These are phyloP conservation scores for Coemansia sp. DNA, from an alignment of 192 early-diverging fungal species.

Conservation along the genomic window DNA sequence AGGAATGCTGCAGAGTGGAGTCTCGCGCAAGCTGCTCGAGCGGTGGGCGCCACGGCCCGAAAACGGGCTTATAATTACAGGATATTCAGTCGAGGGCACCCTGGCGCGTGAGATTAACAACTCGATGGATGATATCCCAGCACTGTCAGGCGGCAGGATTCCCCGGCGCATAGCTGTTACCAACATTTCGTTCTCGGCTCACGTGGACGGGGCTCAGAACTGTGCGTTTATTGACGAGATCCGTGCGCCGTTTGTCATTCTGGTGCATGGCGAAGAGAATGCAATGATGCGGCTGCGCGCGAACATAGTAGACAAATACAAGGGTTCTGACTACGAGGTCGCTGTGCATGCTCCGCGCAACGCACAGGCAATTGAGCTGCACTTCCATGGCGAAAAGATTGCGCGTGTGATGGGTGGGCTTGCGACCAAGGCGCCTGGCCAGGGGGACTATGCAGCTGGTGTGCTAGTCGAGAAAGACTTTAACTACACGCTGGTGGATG, in stretches of 20 bases:
- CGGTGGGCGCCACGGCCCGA: constrained; percentile 89
- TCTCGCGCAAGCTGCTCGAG: constrained; percentile 94
- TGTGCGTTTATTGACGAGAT: constrained; percentile 95
- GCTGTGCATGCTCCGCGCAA: constrained; percentile 88
- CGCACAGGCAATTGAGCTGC: constrained; percentile 82
- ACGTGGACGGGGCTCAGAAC: constrained; percentile 97
- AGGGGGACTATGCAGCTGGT: constrained; percentile 68
- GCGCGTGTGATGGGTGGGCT: constrained; percentile 83
- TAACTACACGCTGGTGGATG: constrained; percentile 81
- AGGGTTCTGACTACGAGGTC: constrained; percentile 72
- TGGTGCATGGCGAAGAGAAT: constrained; percentile 96
- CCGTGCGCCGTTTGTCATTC: constrained; percentile 82
- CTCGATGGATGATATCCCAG: constrained; percentile 79
- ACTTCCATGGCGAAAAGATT: constrained; percentile 93
- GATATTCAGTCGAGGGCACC: constrained; percentile 97
- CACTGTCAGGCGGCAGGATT: constrained; percentile 77
- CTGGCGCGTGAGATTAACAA: constrained; percentile 81
- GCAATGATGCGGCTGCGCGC: constrained; percentile 88
- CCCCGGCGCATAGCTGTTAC: constrained; percentile 82
- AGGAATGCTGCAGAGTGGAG: constrained; percentile 95
- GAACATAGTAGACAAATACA: constrained; percentile 80
- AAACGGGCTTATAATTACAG: constrained; percentile 93
- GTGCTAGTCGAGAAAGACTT: constrained; percentile 89
- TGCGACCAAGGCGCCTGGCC: constrained; percentile 71
- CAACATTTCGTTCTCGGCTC: constrained; percentile 96